Base-by-base conservation (phyloP, 371 early-diverging fungal species). In the Mortierella sp. region DNA sequence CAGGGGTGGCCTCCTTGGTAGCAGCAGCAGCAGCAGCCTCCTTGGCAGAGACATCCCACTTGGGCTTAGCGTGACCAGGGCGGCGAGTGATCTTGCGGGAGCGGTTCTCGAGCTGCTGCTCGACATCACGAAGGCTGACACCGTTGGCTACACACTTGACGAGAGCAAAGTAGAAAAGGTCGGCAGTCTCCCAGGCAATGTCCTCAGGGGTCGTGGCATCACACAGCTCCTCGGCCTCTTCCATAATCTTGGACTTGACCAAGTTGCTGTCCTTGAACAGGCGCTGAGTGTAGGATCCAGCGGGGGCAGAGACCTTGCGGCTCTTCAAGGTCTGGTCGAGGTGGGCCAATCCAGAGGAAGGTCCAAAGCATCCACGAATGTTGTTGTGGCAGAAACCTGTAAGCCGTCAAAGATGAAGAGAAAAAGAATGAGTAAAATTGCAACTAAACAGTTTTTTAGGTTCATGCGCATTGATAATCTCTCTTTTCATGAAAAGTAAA, bases 131-230 rank as follows among this genome's bases (percentile, higher is more conserved):
- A 44, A 99, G 89, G 5, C 91, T 89, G 5, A 98, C 97, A 51
- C 97, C 98, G 48, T 90, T 88, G 48, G 92, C 91, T 3, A 95
- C 93, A 88, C 97, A 97, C 82, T 96, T 97, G 72, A 93, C 94
- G 69, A 99, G 88, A 6, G 96, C 94, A 91, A 99, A 99, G 90
- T 98, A 99, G 72, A 99, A 92, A 74, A 98, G 88, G 85, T 99
- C 99, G 34, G 99, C 99, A 37, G 98, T 95, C 87, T 99, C 99
- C 93, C 96, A 97, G 6, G 98, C 97, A 79, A 98, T 93, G 4
- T 98, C 96, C 1, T 94, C 93, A 40, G 88, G 89, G 2, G 87
- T 88, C 14, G 82, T 90, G 43, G 99, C 98, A 40, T 96, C 93
- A 75, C 97, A 96, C 37, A 99, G 87, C 88, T 98, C 99, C 14